A percentile compares a stretch with the other conserved stretches of the same genome.
phyloP scores from a whole-genome alignment of 345 rosid genomes.

The Conringia planisiliqua region DNA sequence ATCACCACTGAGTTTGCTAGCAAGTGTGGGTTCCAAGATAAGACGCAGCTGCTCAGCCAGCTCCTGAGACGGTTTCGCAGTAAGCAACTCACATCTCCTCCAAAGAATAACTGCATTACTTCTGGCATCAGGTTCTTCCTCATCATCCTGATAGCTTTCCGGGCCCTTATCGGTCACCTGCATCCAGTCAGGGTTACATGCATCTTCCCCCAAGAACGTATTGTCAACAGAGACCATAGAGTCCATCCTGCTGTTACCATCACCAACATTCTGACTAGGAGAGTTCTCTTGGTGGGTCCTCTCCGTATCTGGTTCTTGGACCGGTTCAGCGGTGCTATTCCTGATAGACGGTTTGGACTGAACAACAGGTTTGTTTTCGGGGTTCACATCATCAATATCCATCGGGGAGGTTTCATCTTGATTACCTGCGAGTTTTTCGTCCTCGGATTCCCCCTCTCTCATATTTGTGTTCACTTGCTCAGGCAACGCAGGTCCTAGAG shows the following conservation, averaged over 20 bases:
- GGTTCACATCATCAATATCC: slow-evolving; percentile 57
- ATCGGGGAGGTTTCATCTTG: slow-evolving; percentile 49
- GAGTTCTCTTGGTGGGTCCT: slow-evolving; percentile 35
- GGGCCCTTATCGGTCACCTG: slow-evolving; percentile 41
- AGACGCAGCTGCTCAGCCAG: slow-evolving; percentile 94
- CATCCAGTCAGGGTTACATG: slow-evolving; percentile 41
- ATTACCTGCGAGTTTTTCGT: slow-evolving; percentile 40
- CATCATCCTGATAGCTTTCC: slow-evolving; percentile 40
- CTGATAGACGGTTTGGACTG: slow-evolving; percentile 32
- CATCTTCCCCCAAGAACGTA: slow-evolving; percentile 42
- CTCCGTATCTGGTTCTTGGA: slow-evolving; percentile 40
- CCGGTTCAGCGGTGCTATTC: slow-evolving; percentile 43
- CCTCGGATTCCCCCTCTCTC: slow-evolving; percentile 43
- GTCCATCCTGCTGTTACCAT: slow-evolving; percentile 39
- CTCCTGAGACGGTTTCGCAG: slow-evolving; percentile 80
- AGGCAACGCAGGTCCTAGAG: slow-evolving; percentile 81
- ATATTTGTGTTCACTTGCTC: slow-evolving; percentile 68
- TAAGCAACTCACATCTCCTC: slow-evolving; percentile 77
- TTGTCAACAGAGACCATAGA: slow-evolving; percentile 56
- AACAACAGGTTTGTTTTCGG: slow-evolving; percentile 39
- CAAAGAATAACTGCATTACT: slow-evolving; percentile 54
- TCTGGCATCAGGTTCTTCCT: slow-evolving; percentile 45
- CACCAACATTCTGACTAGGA: slow-evolving; percentile 27
- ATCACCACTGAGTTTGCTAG: slow-evolving; percentile 95
- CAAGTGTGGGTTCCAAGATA: slow-evolving; percentile 85